These are phyloP conservation scores for Volutella citrinella DNA, from an alignment of 2,329 filamentous ascomycete species.

Conservation along the genomic window DNA sequence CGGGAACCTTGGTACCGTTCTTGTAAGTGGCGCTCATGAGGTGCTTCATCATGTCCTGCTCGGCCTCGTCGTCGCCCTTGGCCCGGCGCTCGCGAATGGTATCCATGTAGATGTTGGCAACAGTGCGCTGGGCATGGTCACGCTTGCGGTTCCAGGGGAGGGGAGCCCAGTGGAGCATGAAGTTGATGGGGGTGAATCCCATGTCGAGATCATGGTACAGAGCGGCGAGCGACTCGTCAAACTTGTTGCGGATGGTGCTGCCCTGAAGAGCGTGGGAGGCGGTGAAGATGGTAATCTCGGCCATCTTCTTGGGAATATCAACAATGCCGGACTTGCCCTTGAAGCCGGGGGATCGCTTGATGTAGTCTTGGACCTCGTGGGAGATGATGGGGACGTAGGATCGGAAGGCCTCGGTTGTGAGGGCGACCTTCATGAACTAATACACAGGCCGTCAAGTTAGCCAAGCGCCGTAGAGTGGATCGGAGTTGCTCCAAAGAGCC, in stretches of 20 bases:
- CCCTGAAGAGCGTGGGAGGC: constrained; percentile 84
- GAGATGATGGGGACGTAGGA: constrained; percentile 77
- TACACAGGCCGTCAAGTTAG: constrained; percentile 11
- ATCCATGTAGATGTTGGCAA: constrained; percentile 78
- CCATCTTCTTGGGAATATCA: constrained; percentile 73
- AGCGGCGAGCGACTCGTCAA: constrained; percentile 75
- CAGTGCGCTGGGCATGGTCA: constrained; percentile 74
- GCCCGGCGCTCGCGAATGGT: constrained; percentile 72
- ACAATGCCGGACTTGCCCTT: constrained; percentile 65
- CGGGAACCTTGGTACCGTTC: constrained; percentile 73
- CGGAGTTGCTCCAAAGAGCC: no score
- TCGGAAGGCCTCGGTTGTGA: constrained; percentile 71
- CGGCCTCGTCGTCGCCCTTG: constrained; percentile 45
- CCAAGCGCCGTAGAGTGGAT: no score
- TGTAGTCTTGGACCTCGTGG: constrained; percentile 69
- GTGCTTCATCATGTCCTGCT: constrained; percentile 83
- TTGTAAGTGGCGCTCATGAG: constrained; percentile 85
- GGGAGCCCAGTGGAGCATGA: constrained; percentile 84
- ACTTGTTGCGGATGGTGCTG: constrained; percentile 74
- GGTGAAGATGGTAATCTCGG: constrained; percentile 86
- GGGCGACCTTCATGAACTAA: constrained; percentile 77
- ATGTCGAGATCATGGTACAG: constrained; percentile 88
- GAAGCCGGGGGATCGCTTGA: constrained; percentile 65
- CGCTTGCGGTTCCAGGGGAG: constrained; percentile 84
- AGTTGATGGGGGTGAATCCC: constrained; percentile 87